Conservation (phyloP, 148 eudicot genomes). For the Silene uniflora region DNA sequence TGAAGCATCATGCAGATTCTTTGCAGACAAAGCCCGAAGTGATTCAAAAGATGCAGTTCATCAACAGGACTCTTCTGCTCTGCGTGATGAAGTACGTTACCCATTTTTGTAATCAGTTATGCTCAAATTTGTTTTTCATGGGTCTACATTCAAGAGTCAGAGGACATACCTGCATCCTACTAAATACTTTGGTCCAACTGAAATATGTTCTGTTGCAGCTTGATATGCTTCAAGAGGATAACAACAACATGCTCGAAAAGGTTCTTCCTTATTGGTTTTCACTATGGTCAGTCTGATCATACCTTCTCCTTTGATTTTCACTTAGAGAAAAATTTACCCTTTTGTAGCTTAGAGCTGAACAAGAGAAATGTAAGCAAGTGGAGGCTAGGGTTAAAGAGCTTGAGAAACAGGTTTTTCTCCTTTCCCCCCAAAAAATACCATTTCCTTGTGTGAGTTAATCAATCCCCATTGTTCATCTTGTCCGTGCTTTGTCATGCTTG, state of each 20-base stretch:
- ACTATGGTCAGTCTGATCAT: neutral
- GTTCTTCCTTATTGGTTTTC: slow-evolving; percentile 30
- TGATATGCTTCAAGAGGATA: slow-evolving; percentile 88
- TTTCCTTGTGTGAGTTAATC: neutral
- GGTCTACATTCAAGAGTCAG: neutral
- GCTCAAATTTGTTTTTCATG: neutral
- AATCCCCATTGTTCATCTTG: neutral
- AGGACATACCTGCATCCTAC: neutral
- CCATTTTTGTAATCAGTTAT: neutral
- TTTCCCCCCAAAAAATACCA: neutral
- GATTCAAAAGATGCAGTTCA: slow-evolving; percentile 43
- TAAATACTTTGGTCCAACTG: neutral
- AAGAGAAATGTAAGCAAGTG: slow-evolving; percentile 61
- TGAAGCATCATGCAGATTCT: slow-evolving; percentile 50
- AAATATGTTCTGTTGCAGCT: slow-evolving; percentile 40
- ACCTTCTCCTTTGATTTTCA: neutral
- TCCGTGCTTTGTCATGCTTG: neutral
- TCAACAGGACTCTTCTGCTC: slow-evolving; percentile 69
- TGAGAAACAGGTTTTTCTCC: slow-evolving; percentile 68
- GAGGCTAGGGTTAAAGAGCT: slow-evolving; percentile 88
- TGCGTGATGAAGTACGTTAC: slow-evolving; percentile 70
- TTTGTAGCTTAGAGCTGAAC: slow-evolving; percentile 64
- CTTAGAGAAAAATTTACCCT: neutral
- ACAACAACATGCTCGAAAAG: slow-evolving; percentile 57
- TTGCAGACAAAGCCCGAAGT: slow-evolving; percentile 43